Conservation (phyloP, 1,139 yeast genomes). For the Suhomyces bribrorum region DNA sequence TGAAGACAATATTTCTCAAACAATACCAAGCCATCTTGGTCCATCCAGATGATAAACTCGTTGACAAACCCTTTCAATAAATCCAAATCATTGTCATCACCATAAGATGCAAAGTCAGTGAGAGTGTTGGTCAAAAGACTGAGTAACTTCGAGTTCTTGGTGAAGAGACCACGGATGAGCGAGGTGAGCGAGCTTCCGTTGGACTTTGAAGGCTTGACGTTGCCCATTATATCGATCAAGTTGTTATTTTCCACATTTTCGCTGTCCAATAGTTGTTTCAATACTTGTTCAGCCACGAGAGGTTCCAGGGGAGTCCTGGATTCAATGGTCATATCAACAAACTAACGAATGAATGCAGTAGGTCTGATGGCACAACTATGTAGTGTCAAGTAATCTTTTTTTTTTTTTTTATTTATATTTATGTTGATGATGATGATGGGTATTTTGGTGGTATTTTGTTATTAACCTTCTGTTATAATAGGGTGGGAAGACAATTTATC, state of each 20-base stretch:
- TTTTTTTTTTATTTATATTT: too few relatives aligned
- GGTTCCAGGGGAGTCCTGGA: background rate
- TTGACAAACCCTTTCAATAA: slow-evolving; percentile 39
- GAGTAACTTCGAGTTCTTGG: slow-evolving; percentile 39
- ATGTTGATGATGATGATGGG: too few relatives aligned
- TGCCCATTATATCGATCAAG: slow-evolving; percentile 39
- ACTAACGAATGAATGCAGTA: background rate
- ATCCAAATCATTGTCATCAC: slow-evolving; percentile 26
- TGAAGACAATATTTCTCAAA: slow-evolving; percentile 33
- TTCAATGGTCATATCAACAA: slow-evolving; percentile 3
- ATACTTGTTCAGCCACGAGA: slow-evolving; percentile 6
- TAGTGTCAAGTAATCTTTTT: slow-evolving; percentile 1
- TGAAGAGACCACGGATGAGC: slow-evolving; percentile 43
- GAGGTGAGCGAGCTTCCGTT: slow-evolving; percentile 31
- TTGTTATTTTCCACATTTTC: slow-evolving; percentile 34
- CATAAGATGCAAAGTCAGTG: slow-evolving; percentile 17
- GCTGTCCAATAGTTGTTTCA: slow-evolving; percentile 16
- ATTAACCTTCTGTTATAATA: slow-evolving; percentile 2
- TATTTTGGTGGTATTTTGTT: too few relatives aligned
- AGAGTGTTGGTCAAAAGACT: slow-evolving; percentile 22
- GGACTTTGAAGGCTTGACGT: slow-evolving; percentile 34
- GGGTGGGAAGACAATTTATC: slow-evolving; percentile 1
- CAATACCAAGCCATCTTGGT: slow-evolving; percentile 32
- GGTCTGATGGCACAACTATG: too few relatives aligned
- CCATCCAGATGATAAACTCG: slow-evolving; percentile 44